Evolutionary conservation across 305 asterid species (phyloP).

Genomic region (Fraxinus nigra): DNA sequence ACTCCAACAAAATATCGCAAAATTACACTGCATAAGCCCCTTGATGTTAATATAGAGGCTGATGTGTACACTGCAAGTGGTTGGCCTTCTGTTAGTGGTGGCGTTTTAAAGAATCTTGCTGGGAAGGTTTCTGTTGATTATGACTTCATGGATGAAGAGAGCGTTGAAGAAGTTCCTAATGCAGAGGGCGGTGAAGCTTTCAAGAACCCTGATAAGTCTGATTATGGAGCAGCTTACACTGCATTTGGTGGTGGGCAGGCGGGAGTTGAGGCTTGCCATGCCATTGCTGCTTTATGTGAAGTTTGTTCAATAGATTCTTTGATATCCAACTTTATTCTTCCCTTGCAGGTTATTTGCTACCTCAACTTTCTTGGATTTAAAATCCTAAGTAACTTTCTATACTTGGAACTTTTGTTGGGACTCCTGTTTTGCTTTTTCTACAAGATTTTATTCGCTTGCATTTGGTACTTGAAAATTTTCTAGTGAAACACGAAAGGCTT

Average conservation of each 20-base stretch:
- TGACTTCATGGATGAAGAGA: slow-evolving; percentile 53
- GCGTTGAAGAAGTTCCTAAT: slow-evolving; percentile 42
- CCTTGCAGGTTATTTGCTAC: slow-evolving; percentile 78
- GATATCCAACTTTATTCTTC: slow-evolving; percentile 94
- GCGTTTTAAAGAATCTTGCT: slow-evolving; percentile 74
- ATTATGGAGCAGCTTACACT: slow-evolving; percentile 70
- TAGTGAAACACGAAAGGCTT: not conserved
- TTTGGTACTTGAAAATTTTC: not conserved
- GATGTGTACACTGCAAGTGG: slow-evolving; percentile 88
- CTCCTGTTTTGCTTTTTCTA: not conserved
- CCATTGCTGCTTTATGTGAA: slow-evolving; percentile 96
- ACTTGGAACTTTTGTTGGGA: not conserved
- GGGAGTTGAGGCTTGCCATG: slow-evolving; percentile 86
- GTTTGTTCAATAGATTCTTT: slow-evolving; percentile 86
- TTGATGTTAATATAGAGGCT: slow-evolving; percentile 45
- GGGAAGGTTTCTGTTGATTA: slow-evolving; percentile 77
- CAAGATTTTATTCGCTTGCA: not conserved
- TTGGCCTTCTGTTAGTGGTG: slow-evolving; percentile 96
- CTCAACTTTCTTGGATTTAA: slow-evolving; percentile 2
- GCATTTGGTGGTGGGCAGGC: slow-evolving; percentile 71
- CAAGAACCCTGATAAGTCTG: slow-evolving; percentile 53
- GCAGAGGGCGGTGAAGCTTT: slow-evolving; percentile 25
- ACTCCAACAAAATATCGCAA: slow-evolving; percentile 63
- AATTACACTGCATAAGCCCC: slow-evolving; percentile 65
- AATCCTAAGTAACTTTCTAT: not conserved